Evolutionary conservation across 2,329 filamentous ascomycete species (phyloP).

Genomic region (Blumeria graminis): DNA sequence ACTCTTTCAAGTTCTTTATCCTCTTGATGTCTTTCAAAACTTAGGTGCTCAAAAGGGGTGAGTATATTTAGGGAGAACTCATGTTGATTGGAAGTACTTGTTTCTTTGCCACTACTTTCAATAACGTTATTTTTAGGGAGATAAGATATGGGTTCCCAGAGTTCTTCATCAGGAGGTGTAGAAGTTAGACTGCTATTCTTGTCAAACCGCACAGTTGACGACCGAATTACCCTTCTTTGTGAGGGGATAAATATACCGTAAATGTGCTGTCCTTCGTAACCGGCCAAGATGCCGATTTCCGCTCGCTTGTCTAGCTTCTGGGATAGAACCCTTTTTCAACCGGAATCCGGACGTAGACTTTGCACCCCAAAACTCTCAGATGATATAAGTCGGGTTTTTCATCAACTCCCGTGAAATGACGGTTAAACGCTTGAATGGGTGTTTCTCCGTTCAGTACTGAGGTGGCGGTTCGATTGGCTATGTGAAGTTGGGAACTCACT

Average conservation of each 20-base stretch:
- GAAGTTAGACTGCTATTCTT: neutral
- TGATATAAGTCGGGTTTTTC: too few relatives aligned
- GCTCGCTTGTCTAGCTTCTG: neutral
- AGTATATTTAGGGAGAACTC: neutral
- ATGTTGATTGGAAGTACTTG: neutral
- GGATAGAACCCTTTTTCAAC: neutral
- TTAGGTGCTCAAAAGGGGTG: too few relatives aligned
- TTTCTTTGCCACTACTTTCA: neutral
- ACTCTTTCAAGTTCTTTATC: too few relatives aligned
- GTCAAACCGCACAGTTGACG: neutral
- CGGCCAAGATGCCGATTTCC: neutral
- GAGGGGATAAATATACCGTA: neutral
- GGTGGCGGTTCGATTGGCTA: too few relatives aligned
- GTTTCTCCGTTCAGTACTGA: too few relatives aligned
- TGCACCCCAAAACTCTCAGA: too few relatives aligned
- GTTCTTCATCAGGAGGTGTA: neutral
- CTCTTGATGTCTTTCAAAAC: too few relatives aligned
- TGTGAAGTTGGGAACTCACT: too few relatives aligned
- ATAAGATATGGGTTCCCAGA: neutral
- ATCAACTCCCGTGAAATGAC: too few relatives aligned
- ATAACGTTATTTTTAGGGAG: neutral
- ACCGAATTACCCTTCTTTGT: too few relatives aligned
- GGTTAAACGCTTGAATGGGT: too few relatives aligned
- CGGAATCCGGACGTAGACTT: too few relatives aligned
- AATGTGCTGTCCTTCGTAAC: neutral